Evolutionary conservation across 129 eudicot species (phyloP), one percentile per base, ranked within the genome.

Genomic region (Tanacetum coccineum): DNA sequence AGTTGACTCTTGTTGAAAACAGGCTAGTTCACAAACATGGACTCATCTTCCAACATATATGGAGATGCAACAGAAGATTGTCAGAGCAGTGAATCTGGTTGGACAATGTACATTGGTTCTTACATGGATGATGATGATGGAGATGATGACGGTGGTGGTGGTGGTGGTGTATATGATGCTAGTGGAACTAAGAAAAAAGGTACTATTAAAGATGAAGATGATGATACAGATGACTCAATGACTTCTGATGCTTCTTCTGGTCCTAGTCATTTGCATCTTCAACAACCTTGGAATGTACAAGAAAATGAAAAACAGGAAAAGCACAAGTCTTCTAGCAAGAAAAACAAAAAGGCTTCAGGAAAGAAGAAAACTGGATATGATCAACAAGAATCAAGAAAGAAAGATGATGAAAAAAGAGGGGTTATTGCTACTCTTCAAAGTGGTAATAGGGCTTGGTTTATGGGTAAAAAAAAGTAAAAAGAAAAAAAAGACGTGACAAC

Each of bases 211-310:
- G 80, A 74, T 40, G 85, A 70, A 62, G 80, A 74, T 40, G 85
- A 74, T 70, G 77, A 81, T 19, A 85, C 85, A 67, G 93, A 85
- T 79, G 96, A 85, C 68, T 89, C 96, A 25, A 89, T 89, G 96
- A 82, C 88, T 20, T 89, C 96, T 72, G 96, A 89, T 85, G 96
- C 96, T 26, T 89, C 96, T 67, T 89, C 96, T 17, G 85, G 87
- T 28, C 89, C 89, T 45, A 76, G 82, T 62, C 71, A 80, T 75
- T 75, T 45, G 28, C 71, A 70, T 13, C 30, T 75, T 3, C 74
- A 76, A 73, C 80, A 76, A 44, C 74, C 79, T 59, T 75, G 82
- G 79, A 75, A 76, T 20, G 71, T 15, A 44, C 65, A 67, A 32
- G 55, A 62, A 66, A 64, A 45, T 2, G 15, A 44, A 13, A 73